Evolutionary conservation across 805 yeast species (phyloP), one percentile per base, ranked within the genome.

Genomic region (Saturnispora sekii): DNA sequence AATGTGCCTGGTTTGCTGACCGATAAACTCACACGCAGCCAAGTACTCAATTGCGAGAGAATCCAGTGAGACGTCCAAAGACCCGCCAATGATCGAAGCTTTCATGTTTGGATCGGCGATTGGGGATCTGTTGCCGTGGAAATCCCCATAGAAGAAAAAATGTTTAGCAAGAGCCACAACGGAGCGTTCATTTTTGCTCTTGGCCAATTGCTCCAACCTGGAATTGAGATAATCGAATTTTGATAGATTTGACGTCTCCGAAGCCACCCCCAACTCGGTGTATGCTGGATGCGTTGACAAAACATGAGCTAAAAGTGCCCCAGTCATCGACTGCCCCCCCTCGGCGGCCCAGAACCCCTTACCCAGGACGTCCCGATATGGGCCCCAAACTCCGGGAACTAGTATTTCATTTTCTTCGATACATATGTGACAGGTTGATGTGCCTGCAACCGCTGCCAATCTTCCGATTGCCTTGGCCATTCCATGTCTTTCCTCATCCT

Each of bases 291-390:
- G 97, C 9, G 85, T 81, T 10, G 85, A 72, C 49, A 93, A 64
- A 12, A 90, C 90, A 62, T 86, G 95, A 2, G 93, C 90, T 51
- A 93, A 72, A 34, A 93, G 73, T 29, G 94, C 96, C 54, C 98
- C 98, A 2, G 98, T 93, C 60, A 96, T 84, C 12, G 94, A 82
- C 64, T 93, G 98, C n/a, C 98, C 98, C 59, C 98, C 98, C 66
- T 93, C 98, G 11, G 97, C 96, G 51, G 89, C 72, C 97, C 97
- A 93, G 57, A 71, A 81, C 5, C 80, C 87, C 28, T 84, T 82
- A n/a, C 94, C 84, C 69, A 90, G 73, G 5, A 86, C 95, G 63
- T 89, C 96, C 57, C 88, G 74, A 65, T 93, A 93, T 2, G 98
- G 98, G 11, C 98, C 98, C 98, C 98, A 93, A 31, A 93, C 96